Conservation (phyloP, 768 basidiomycete genomes). For the Leucosporidium creatinivorum region DNA sequence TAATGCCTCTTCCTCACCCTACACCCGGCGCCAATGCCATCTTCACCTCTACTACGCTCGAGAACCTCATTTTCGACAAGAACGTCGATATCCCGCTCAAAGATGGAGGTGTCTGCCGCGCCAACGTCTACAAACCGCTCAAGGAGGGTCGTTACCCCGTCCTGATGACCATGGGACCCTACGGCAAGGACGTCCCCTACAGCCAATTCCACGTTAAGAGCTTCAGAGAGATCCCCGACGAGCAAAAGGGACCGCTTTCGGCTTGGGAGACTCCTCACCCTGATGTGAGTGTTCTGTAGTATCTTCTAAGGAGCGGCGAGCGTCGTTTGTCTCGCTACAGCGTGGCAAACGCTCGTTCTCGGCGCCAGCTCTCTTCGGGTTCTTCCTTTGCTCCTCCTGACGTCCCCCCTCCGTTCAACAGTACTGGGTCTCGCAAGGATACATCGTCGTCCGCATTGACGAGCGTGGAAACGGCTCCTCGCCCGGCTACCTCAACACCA, state of each 20-base stretch:
- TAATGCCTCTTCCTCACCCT: not conserved
- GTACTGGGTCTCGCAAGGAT: slow-evolving; percentile 38
- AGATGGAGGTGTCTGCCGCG: slow-evolving; percentile 30
- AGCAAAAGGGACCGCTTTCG: slow-evolving; percentile 31
- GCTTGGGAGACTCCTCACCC: slow-evolving; percentile 38
- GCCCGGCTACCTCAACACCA: slow-evolving; percentile 35
- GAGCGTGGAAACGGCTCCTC: slow-evolving; percentile 36
- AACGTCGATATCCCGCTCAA: slow-evolving; percentile 13
- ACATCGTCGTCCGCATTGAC: slow-evolving; percentile 37
- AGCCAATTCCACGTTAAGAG: slow-evolving; percentile 26
- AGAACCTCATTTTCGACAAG: slow-evolving; percentile 5
- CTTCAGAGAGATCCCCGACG: slow-evolving; percentile 30
- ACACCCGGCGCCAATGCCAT: slow-evolving; percentile 8
- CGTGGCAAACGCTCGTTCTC: too few species aligned
- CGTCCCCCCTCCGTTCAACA: not conserved
- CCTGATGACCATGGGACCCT: slow-evolving; percentile 17
- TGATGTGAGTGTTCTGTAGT: not conserved
- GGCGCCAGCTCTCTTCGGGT: too few species aligned
- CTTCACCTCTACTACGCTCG: not conserved
- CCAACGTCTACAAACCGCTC: slow-evolving; percentile 34
- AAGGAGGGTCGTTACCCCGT: not conserved
- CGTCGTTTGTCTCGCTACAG: too few species aligned
- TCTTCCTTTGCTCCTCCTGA: too few species aligned
- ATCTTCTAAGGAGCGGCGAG: too few species aligned
- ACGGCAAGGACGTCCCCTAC: slow-evolving; percentile 35